Percentiles rank a stretch among this genome's conserved stretches.
These are phyloP conservation scores for Yarrowia bubula DNA, from an alignment of 805 yeast species.

Conservation along the genomic window DNA sequence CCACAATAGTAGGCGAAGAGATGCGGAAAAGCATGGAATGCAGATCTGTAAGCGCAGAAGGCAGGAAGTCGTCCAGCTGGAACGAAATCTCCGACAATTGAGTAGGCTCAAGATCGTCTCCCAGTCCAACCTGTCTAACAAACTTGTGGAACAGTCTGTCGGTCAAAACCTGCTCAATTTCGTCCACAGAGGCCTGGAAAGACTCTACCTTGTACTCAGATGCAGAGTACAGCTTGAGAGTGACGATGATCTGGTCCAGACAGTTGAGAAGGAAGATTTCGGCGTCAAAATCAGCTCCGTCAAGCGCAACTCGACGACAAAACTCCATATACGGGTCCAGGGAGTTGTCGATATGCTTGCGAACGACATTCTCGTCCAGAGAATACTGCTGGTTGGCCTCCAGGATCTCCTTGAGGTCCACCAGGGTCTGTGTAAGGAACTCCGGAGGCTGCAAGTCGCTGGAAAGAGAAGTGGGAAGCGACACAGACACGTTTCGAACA, in stretches of 20 bases:
- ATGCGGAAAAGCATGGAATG: slow-evolving; percentile 36
- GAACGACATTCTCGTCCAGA: slow-evolving; percentile 27
- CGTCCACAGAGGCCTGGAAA: slow-evolving; percentile 34
- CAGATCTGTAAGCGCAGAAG: slow-evolving; percentile 39
- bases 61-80: slow-evolving; percentile 40
- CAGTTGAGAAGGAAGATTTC: slow-evolving; percentile 40
- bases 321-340: slow-evolving; percentile 39
- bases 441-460: slow-evolving; percentile 74
- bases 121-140: slow-evolving; percentile 7
- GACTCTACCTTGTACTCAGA: slow-evolving; percentile 38
- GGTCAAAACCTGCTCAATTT: slow-evolving; percentile 35
- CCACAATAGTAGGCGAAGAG: slow-evolving; percentile 40
- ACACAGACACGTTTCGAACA: slow-evolving; percentile 39
- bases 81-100: slow-evolving; percentile 31
- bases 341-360: slow-evolving; percentile 36
- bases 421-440: slow-evolving; percentile 68
- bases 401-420: slow-evolving; percentile 58
- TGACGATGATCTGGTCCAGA: slow-evolving; percentile 38
- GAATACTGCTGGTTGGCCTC: slow-evolving; percentile 39
- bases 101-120: slow-evolving; percentile 25
- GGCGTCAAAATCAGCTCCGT: slow-evolving; percentile 32
- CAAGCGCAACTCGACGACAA: slow-evolving; percentile 35
- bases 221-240: slow-evolving; percentile 37
- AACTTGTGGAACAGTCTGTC: slow-evolving; percentile 33
- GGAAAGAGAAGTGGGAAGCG: slow-evolving; percentile 27